These are phyloP conservation scores for Pilatotrama ljubarskyi DNA, from an alignment of 768 basidiomycete genomes.

Conservation along the genomic window DNA sequence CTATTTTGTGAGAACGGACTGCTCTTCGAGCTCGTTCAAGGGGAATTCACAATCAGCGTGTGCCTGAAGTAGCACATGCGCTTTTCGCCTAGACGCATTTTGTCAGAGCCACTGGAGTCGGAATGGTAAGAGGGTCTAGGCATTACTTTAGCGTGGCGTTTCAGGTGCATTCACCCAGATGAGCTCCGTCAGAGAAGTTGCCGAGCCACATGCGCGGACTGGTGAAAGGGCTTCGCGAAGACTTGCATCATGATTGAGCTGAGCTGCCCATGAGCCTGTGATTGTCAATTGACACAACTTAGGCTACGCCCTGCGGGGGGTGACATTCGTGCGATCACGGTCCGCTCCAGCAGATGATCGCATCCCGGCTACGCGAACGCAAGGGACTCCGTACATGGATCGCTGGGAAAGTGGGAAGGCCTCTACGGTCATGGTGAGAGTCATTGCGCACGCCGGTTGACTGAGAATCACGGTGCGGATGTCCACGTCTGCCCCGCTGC, in stretches of 20 bases:
- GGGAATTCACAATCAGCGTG: not conserved
- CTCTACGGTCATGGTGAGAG: conserved; percentile 2
- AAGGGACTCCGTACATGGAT: not conserved
- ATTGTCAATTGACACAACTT: conserved; percentile 2
- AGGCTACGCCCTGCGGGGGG: conserved; percentile 9
- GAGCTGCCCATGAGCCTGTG: not conserved
- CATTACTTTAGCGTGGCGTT: not conserved
- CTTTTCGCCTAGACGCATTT: not conserved
- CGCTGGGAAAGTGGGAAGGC: not conserved
- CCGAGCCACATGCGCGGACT: conserved; percentile 5
- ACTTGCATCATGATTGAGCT: not conserved
- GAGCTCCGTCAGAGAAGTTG: not conserved
- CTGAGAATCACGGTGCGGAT: too few species aligned
- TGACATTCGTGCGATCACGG: conserved; percentile 11
- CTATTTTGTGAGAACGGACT: not conserved
- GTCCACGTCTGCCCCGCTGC: too few species aligned
- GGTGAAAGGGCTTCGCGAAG: not conserved
- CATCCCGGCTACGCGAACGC: not conserved
- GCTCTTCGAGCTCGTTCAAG: not conserved
- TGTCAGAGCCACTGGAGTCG: not conserved
- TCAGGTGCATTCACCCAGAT: not conserved
- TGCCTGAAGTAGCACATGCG: conserved; percentile 17
- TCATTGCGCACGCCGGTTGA: too few species aligned
- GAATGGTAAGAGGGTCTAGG: not conserved
- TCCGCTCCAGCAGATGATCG: not conserved